phyloP scores from a whole-genome alignment of 202 grass and related monocot species.

The Carex sylvatica region DNA sequence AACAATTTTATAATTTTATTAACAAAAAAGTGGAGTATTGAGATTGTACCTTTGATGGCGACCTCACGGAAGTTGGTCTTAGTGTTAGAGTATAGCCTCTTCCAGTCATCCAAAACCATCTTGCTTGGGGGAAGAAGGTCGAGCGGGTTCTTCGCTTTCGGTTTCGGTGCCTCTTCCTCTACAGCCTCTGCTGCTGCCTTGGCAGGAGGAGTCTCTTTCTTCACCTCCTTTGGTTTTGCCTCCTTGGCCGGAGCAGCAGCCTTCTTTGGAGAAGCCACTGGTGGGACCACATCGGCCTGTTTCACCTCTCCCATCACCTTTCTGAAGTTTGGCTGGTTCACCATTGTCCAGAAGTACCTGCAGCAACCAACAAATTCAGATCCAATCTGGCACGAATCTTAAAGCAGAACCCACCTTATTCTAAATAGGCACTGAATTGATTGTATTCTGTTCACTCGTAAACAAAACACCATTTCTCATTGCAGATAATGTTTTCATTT shows the following conservation, averaged over 20 bases:
- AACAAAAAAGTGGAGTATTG: no score
- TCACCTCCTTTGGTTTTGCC: slow-evolving; percentile 49
- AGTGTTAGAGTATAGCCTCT: slow-evolving; percentile 82
- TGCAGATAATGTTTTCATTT: background rate
- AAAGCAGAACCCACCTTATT: no score
- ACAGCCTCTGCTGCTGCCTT: slow-evolving; percentile 53
- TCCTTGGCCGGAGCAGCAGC: slow-evolving; percentile 51
- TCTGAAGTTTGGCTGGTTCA: slow-evolving; percentile 69
- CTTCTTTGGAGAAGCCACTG: slow-evolving; percentile 44
- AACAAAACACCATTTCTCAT: background rate
- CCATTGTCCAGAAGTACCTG: slow-evolving; percentile 80
- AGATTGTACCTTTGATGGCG: slow-evolving; percentile 69
- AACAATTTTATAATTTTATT: no score
- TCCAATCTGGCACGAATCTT: no score
- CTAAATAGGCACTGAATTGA: no score
- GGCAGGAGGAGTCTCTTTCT: slow-evolving; percentile 48
- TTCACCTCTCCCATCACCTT: slow-evolving; percentile 62
- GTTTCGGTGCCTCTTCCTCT: slow-evolving; percentile 77
- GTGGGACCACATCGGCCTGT: slow-evolving; percentile 55
- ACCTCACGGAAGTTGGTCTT: slow-evolving; percentile 91
- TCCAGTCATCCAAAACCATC: slow-evolving; percentile 96
- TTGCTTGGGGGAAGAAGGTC: slow-evolving; percentile 84
- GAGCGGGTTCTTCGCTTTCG: slow-evolving; percentile 81
- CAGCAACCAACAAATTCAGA: background rate
- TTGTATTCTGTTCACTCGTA: no score